Percentiles rank a stretch among this genome's conserved stretches.
Evolutionary conservation across 1,284 basidiomycete genomes (phyloP).

Genomic region (Afroboletus lepidellus): DNA sequence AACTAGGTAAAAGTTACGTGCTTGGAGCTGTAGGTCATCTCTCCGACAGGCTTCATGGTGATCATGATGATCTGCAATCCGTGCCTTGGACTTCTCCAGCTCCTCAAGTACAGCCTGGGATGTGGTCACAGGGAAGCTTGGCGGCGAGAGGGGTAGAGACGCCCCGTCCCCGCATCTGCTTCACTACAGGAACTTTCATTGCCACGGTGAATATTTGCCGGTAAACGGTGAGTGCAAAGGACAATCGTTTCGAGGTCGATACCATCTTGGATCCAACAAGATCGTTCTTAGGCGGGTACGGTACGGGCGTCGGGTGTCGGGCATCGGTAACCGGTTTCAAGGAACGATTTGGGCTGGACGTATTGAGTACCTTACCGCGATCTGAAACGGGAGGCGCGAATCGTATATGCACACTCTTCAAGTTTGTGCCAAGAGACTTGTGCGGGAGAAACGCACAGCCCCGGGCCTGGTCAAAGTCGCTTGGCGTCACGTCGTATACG

Average conservation of each 20-base stretch:
- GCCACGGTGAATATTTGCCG: not conserved
- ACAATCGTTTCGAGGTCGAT: not conserved
- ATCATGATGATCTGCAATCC: not conserved
- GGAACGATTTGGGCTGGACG: not conserved
- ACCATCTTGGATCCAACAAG: not conserved
- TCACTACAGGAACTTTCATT: not conserved
- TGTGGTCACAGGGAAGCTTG: not conserved
- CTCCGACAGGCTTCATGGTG: not conserved
- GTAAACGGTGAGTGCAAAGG: not conserved
- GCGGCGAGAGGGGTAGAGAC: too few species aligned
- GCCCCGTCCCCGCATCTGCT: too few species aligned
- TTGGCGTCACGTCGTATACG: too few species aligned
- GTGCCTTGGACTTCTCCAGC: not conserved
- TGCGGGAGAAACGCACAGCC: too few species aligned
- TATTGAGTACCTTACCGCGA: not conserved
- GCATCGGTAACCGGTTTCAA: not conserved
- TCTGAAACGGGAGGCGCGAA: slow-evolving; percentile 3
- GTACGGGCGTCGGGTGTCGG: not conserved
- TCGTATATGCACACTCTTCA: too few species aligned
- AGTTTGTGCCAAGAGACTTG: too few species aligned
- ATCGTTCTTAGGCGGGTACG: not conserved
- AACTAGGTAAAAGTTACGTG: not conserved
- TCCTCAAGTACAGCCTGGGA: not conserved
- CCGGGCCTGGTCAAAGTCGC: too few species aligned
- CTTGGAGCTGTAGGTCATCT: not conserved